Percentiles rank a stretch among this genome's conserved stretches.
These are phyloP conservation scores for Sarocladium oryzae DNA, from an alignment of 2,329 filamentous ascomycete genomes.

Conservation along the genomic window DNA sequence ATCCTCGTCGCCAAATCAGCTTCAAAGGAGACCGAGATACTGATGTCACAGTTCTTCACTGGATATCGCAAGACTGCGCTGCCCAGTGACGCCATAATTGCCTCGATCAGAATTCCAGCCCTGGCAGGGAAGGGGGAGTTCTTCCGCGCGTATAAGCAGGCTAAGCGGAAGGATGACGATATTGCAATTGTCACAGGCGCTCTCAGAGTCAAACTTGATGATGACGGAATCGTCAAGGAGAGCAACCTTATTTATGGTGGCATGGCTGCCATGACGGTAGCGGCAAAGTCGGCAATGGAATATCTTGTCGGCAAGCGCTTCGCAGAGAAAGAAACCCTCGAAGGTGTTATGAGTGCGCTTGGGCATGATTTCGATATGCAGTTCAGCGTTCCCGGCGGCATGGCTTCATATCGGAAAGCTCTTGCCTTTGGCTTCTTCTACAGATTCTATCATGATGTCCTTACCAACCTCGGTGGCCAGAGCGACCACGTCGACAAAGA, in stretches of 20 bases:
- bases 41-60: constrained; percentile 87
- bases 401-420: constrained; percentile 93
- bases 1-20: constrained; percentile 74
- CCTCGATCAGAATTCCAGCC: constrained; percentile 77
- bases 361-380: constrained; percentile 81
- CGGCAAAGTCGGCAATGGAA: constrained; percentile 69
- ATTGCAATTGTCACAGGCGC: constrained; percentile 95
- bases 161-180: constrained; percentile 95
- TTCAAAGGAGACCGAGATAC: constrained; percentile 70
- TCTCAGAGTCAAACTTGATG: constrained; percentile 65
- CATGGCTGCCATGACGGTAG: constrained; percentile 88
- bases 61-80: constrained; percentile 84
- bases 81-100: constrained; percentile 73
- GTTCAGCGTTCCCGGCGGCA: constrained; percentile 90
- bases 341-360: constrained; percentile 85
- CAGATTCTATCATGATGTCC: constrained; percentile 87
- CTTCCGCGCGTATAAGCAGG: constrained; percentile 88
- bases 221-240: constrained; percentile 63
- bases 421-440: constrained; percentile 94
- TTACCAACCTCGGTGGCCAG: constrained; percentile 51
- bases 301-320: constrained; percentile 74
- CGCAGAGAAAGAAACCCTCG: constrained; percentile 73
- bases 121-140: constrained; percentile 71
- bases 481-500: constrained; percentile 56
- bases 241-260: constrained; percentile 86